Percentiles rank a stretch among this genome's conserved stretches.
Evolutionary conservation across 2,329 filamentous ascomycete species (phyloP).

Genomic region (Sarocladium oryzae): DNA sequence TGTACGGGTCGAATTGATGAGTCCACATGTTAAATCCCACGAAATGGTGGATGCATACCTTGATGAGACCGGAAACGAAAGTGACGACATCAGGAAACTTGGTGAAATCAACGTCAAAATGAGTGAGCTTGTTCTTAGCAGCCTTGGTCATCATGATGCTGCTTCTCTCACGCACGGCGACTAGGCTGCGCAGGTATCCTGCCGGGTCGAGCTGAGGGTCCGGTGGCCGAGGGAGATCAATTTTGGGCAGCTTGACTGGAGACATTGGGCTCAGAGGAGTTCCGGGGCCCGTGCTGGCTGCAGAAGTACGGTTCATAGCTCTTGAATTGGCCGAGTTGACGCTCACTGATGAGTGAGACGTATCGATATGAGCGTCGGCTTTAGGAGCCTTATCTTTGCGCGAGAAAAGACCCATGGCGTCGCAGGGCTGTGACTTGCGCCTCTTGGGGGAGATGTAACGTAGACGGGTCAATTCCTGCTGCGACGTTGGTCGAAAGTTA

Average conservation of each 20-base stretch:
- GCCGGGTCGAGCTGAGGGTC: conserved; percentile 84
- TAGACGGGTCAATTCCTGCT: not conserved
- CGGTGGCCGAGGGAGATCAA: conserved; percentile 76
- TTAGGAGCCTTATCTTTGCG: conserved; percentile 45
- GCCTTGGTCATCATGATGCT: conserved; percentile 71
- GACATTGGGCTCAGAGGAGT: conserved; percentile 48
- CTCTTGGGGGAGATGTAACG: too few species aligned
- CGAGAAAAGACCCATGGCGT: conserved; percentile 51
- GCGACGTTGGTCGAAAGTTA: not conserved
- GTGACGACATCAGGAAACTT: conserved; percentile 79
- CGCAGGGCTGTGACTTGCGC: too few species aligned
- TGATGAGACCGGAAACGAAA: conserved; percentile 91
- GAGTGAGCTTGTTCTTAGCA: conserved; percentile 66
- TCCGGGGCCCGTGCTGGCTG: conserved; percentile 37
- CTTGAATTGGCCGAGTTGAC: conserved; percentile 45
- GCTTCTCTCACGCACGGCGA: conserved; percentile 76
- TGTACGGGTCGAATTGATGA: conserved; percentile 19
- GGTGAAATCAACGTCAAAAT: conserved; percentile 82
- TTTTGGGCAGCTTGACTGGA: conserved; percentile 56
- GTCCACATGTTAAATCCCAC: not conserved
- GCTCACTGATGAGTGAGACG: conserved; percentile 43
- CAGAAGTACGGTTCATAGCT: conserved; percentile 42
- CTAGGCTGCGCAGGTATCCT: conserved; percentile 83
- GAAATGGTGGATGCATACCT: conserved; percentile 48
- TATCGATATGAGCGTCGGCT: conserved; percentile 34